Evolutionary conservation across 768 basidiomycete genomes (phyloP), one percentile per base, ranked within the genome.

Genomic region (Pulveroboletus sp.): DNA sequence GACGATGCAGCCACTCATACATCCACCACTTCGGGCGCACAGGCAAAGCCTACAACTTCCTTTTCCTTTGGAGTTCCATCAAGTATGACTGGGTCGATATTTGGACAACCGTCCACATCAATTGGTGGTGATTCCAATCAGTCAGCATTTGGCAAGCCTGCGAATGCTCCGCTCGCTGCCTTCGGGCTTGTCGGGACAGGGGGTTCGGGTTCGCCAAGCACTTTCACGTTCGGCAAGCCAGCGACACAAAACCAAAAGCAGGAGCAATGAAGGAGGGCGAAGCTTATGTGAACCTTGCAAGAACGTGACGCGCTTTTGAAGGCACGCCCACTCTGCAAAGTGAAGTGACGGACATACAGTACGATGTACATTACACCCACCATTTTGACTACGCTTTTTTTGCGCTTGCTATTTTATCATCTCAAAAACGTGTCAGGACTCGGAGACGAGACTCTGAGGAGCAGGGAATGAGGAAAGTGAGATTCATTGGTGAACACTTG

Each of bases 181-280:
- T 68, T 73, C 54, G 69, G 68, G 27, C 72, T 73, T 49, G 11
- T 13, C 52, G 66, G 67, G 39, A 37, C 57, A 17, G 53, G 49
- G n/a, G 28, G 31, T 24, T 30, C 63, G 26, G 36, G 45, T 26
- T 46, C 60, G 26, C 39, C 55, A 8, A 38, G 30, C 47, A 27
- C 62, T 8, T 58, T 65, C 17, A 36, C 54, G 17, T 67, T 68
- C 49, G 57, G 61, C 17, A 68, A 68, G 33, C 46, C 68, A 31
- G 39, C 55, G 28, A 41, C 61, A 26, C 67, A 69, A 39, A 69
- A 60, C 27, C 65, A 67, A 53, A 66, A 67, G 50, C 64, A 65
- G 56, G 66, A 70, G 49, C 68, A 72, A 24, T 66, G 47, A 64
- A 42, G 31, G 36, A 9, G 31, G 26, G 21, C 8, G 18, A 28